Evolutionary conservation across 495 filamentous ascomycete species (phyloP), one percentile per base, ranked within the genome.

Genomic region (Hypoxylon subgilvum): DNA sequence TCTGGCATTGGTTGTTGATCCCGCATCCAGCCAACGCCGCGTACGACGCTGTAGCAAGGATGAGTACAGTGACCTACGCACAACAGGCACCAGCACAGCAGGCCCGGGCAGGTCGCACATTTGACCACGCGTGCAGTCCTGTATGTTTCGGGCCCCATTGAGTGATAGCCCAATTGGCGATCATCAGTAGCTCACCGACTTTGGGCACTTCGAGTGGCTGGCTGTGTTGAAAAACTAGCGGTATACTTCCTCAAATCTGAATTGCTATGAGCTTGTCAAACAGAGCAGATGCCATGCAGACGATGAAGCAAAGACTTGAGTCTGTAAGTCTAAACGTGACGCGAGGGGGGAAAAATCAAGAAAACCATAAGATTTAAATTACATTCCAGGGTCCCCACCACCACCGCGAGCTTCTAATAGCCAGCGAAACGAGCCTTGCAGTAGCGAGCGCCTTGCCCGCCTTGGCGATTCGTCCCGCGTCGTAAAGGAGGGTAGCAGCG

Each of bases 1-100:
- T 63, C 60, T 63, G 35, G 53, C 60, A 63, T 63, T 63, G 60
- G 60, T 14, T 63, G 60, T 38, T 57, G 60, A 63, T 63, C 52
- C 53, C 60, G 60, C 60, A 50, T 53, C 60, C 49, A 63, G 48
- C 53, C 60, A 57, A 54, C 47, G 36, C 48, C 36, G 53, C 60
- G 48, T 63, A 50, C 53, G 31, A 63, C 60, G 53, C 59, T 63
- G 52, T 42, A 46, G 47, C 52, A 52, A 63, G 52, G 59, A 41
- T 57, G 23, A 44, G 34, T 31, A 57, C 52, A 38, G 34, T 7
- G 4, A 17, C 8, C 3, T 27, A 27, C 23, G 43, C 52, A 27
- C 52, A 46, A 56, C 45, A 63, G 52, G 52, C 52, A 63, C 58
- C 52, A 63, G 47, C 52, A 57, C 52, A 63, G 41, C 58, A 59